Conservation (phyloP, 176 grass and related monocot genomes). For the Rhipidocladum racemiflorum region DNA sequence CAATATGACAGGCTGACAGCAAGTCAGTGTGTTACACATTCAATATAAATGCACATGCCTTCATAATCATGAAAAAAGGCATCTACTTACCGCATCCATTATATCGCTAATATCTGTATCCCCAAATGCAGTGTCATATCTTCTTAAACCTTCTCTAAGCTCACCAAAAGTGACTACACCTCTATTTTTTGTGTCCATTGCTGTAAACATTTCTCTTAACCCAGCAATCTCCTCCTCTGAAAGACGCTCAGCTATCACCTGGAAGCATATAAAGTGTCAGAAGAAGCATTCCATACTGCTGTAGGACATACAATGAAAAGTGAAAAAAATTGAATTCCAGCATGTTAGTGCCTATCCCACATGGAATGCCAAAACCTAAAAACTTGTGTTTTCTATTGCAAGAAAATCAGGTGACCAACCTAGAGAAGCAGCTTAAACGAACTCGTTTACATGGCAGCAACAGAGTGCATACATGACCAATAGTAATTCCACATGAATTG, state of each 20-base stretch:
- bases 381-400: not conserved
- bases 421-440: not conserved
- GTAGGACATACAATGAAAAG: not conserved
- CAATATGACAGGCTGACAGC: not conserved
- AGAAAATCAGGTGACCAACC: not conserved
- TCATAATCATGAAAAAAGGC: not conserved
- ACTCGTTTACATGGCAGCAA: not conserved
- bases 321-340: not conserved
- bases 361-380: not conserved
- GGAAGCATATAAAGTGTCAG: slow-evolving; percentile 6
- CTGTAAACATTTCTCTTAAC: slow-evolving; percentile 81
- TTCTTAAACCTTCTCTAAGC: slow-evolving; percentile 72
- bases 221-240: slow-evolving; percentile 97
- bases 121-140: slow-evolving; percentile 71
- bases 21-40: not conserved
- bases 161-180: slow-evolving; percentile 78
- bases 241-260: slow-evolving; percentile 93
- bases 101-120: slow-evolving; percentile 58
- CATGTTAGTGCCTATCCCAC: not conserved
- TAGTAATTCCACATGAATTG: not conserved
- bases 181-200: slow-evolving; percentile 72
- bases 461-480: not conserved
- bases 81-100: slow-evolving; percentile 71
- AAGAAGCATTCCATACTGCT: not conserved
- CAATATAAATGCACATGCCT: not conserved